Conservation (phyloP, 1,139 yeast species). For the Wickerhamomyces sp. region DNA sequence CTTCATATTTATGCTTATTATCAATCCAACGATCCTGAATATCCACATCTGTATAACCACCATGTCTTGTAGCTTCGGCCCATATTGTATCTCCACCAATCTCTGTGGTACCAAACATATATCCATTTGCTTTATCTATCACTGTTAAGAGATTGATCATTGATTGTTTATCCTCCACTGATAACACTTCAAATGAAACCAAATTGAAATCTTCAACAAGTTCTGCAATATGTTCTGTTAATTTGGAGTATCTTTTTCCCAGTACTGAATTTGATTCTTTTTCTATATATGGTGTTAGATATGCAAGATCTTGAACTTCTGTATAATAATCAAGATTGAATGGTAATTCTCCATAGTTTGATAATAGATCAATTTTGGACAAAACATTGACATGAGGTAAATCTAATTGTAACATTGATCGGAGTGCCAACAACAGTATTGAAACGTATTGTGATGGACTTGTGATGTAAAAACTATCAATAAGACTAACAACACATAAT, state of each 20-base stretch:
- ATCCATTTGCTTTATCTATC: slow-evolving; percentile 91
- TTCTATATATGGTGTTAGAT: slow-evolving; percentile 63
- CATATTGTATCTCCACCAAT: slow-evolving; percentile 94
- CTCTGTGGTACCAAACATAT: slow-evolving; percentile 87
- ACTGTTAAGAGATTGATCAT: slow-evolving; percentile 78
- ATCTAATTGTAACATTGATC: slow-evolving; percentile 91
- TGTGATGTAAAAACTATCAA: slow-evolving; percentile 81
- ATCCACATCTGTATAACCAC: slow-evolving; percentile 50
- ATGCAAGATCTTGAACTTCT: slow-evolving; percentile 79
- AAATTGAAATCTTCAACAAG: slow-evolving; percentile 82
- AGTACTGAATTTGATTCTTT: slow-evolving; percentile 60
- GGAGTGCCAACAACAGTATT: slow-evolving; percentile 67
- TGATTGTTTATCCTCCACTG: slow-evolving; percentile 86
- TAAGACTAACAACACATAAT: slow-evolving; percentile 79
- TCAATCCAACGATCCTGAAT: slow-evolving; percentile 97
- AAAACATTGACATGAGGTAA: slow-evolving; percentile 91
- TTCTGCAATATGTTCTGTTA: slow-evolving; percentile 79
- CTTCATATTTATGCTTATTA: slow-evolving; percentile 70
- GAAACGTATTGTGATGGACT: slow-evolving; percentile 92
- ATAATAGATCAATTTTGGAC: slow-evolving; percentile 80
- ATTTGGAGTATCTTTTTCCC: slow-evolving; percentile 57
- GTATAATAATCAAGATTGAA: slow-evolving; percentile 83
- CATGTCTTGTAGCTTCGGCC: slow-evolving; percentile 91
- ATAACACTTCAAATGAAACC: slow-evolving; percentile 82
- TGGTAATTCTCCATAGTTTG: slow-evolving; percentile 62